phyloP scores from a whole-genome alignment of 306 rosid species.

The Acacia crassicarpa region DNA sequence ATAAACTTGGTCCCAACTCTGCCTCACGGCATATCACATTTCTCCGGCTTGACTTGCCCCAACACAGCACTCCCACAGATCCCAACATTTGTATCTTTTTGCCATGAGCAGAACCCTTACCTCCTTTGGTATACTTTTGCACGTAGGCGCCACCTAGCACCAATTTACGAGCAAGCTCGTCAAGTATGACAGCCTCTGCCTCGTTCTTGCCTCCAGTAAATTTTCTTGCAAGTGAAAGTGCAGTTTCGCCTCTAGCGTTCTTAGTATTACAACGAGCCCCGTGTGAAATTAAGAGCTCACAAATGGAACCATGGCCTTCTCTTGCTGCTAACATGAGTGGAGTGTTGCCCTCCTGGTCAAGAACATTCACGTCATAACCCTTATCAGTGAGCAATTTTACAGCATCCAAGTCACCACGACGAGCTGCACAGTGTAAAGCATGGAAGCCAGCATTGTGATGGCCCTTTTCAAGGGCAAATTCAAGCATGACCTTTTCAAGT shows the following conservation, averaged over 20 bases:
- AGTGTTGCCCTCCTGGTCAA: slow-evolving; percentile 77
- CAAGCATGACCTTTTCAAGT: slow-evolving; percentile 88
- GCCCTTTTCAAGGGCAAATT: slow-evolving; percentile 84
- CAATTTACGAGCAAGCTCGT: slow-evolving; percentile 66
- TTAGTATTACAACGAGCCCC: slow-evolving; percentile 59
- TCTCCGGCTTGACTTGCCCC: slow-evolving; percentile 77
- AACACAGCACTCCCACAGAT: slow-evolving; percentile 53
- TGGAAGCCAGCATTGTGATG: slow-evolving; percentile 66
- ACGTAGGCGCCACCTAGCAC: slow-evolving; percentile 59
- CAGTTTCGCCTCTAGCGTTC: slow-evolving; percentile 72
- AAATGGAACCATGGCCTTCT: slow-evolving; percentile 72
- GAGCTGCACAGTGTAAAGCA: slow-evolving; percentile 89
- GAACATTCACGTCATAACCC: slow-evolving; percentile 80
- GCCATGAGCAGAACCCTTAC: slow-evolving; percentile 70
- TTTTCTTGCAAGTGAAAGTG: slow-evolving; percentile 67
- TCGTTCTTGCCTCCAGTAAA: slow-evolving; percentile 35
- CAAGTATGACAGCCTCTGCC: slow-evolving; percentile 63
- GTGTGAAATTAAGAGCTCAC: slow-evolving; percentile 60
- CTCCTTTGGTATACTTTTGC: slow-evolving; percentile 77
- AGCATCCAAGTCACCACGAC: slow-evolving; percentile 78
- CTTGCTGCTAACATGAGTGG: slow-evolving; percentile 95
- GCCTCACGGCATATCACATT: slow-evolving; percentile 71
- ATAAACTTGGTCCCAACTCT: slow-evolving; percentile 63
- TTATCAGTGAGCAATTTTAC: slow-evolving; percentile 65
- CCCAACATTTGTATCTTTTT: slow-evolving; percentile 68